Percentiles rank a stretch among this genome's conserved stretches.
Evolutionary conservation across 140 eudicot genomes (phyloP).

Genomic region (Senecio squalidus): DNA sequence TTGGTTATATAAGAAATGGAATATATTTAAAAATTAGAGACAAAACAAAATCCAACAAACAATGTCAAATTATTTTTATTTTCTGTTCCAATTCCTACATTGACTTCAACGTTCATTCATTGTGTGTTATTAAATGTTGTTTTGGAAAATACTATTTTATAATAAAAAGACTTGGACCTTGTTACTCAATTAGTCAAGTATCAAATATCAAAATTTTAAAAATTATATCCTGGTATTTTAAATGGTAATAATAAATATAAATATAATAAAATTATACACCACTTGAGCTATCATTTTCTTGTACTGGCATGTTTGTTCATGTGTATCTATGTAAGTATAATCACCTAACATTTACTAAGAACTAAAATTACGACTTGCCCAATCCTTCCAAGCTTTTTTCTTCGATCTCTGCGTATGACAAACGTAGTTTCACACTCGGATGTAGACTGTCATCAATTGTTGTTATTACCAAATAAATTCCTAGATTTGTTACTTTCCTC

Average conservation of each 20-base stretch:
- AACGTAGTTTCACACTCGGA: constrained; percentile 31
- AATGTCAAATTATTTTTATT: not conserved
- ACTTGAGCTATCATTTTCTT: constrained; percentile 31
- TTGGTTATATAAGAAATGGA: constrained; percentile 32
- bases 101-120: constrained; percentile 32
- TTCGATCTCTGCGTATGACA: constrained; percentile 27
- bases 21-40: constrained; percentile 3
- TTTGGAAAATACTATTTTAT: too few relatives aligned
- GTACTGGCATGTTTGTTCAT: constrained; percentile 29
- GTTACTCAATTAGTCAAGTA: too few relatives aligned
- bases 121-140: not conserved
- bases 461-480: constrained; percentile 18
- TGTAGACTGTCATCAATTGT: constrained; percentile 29
- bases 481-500: constrained; percentile 21
- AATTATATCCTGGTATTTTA: too few relatives aligned
- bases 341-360: constrained; percentile 26
- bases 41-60: constrained; percentile 29
- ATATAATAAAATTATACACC: not conserved
- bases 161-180: too few relatives aligned
- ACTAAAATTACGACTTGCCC: constrained; percentile 11
- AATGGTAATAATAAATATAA: not conserved
- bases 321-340: constrained; percentile 32
- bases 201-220: too few relatives aligned
- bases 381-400: constrained; percentile 25
- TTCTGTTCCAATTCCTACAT: not conserved